Evolutionary conservation across 768 basidiomycete genomes (phyloP), one percentile per base, ranked within the genome.

Genomic region (Mycena belliarum): DNA sequence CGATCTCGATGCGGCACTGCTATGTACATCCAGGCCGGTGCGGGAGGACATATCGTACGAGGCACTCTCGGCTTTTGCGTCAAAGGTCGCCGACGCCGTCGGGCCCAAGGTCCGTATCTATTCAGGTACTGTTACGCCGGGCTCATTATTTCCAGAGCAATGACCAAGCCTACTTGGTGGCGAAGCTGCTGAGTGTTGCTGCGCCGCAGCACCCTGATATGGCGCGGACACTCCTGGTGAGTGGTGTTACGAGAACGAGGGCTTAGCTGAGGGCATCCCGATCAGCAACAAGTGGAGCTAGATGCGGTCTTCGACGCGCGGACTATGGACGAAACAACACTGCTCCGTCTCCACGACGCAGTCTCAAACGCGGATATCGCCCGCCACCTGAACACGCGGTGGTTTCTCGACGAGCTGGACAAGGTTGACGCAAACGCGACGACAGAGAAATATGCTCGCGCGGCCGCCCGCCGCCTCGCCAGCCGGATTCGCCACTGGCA

Each of bases 181-280:
- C 88, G 1, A 82, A 82, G 24, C 74, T 91, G 53, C 73, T 92
- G 40, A 82, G 76, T 50, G 81, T 85, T 56, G 75, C 83, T 7
- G 87, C 88, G 6, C 85, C 86, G 24, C 90, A 92, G 68, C 78
- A 80, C 64, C 83, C 86, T 21, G 74, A 84, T 14, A 71, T 90
- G 70, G 82, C 85, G 24, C 64, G 76, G 40, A 70, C 70, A 18
- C 65, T 79, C 23, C 66, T 78, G 67, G 82, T 81, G 46, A 29
- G 46, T 15, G n/a, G 10, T 12, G 20, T 38, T 14, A 20, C 20
- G 28, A 25, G 29, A 33, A 20, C 10, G n/a, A 6, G 18, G 28
- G n/a, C 1, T 9, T 15, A 46, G 12, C 46, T 8, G 52, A 55
- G 16, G 38, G 35, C 44, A 15, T 38, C 29, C 7, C 29, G 37